Base-by-base conservation (phyloP, 352 stramenopile genomes). In the Phytophthora fragariae region DNA sequence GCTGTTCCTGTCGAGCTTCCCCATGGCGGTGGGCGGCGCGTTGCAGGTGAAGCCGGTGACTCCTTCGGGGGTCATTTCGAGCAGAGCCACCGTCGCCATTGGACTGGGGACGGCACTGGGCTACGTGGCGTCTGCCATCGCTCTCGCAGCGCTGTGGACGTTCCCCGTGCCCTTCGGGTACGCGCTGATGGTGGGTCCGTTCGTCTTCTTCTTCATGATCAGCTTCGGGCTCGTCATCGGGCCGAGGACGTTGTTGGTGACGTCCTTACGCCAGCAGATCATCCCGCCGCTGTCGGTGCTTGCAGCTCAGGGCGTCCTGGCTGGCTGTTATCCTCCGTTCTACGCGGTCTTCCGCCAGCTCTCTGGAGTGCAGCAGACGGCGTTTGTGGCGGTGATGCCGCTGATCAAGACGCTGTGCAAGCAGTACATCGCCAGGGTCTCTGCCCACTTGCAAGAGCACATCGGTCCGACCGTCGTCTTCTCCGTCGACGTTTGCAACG, bases 401-500 rank as follows among this genome's bases (percentile, higher is more conserved):
- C 9, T 59, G 4, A 65, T 71, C 19, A 75, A 78, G 56, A 29
- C 72, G 6, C 5, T 72, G 2, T 47, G 70, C 8, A 73, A 76
- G 5, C 64, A 78, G 27, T 19, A 65, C 8, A 54, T 74, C 12
- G 74, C 70, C 0, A 64, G 33, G 2, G 63, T 35, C 1, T 64
- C 33, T 5, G 17, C 6, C 0, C 63, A 72, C 12, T 65, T 70
- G 33, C 39, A 70, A 1, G 75, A 81, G 19, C 54, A 57, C 10
- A 21, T 81, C 4, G 65, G 65, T 0, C 52, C 62, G 9, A 71
- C 44, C 0, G 60, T 70, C n/a, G 59, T 82, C 46, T 73, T 79
- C 29, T 70, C 69, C 1, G 75, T 79, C 46, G 75, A 82, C n/a
- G 58, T 82, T 2, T 82, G 71, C 56, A 73, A 82, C 24, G 27